Base-by-base conservation (phyloP, 371 early-diverging fungal species). In the Mortierella sp. region DNA sequence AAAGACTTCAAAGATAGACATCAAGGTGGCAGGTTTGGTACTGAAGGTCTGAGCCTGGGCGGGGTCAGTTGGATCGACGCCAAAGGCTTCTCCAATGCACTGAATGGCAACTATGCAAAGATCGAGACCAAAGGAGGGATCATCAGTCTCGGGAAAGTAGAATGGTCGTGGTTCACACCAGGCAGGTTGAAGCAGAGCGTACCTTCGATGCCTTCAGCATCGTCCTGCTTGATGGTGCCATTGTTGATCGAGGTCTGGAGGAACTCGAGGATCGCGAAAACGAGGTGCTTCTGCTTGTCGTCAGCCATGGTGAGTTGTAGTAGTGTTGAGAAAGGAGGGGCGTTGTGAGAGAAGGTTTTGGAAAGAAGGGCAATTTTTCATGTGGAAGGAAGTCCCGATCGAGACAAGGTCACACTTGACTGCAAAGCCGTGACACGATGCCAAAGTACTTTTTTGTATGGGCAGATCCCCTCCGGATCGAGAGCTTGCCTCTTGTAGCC, bases 81-180 rank as follows among this genome's bases (percentile, higher is more conserved):
- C 93, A 82, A 97, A 98, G 28, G 95, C 95, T 64, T 96, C 97
- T 59, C 92, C 89, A 54, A 98, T 94, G 84, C 96, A 96, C 72
- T 96, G 96, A 80, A 93, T 91, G 67, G 96, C 96, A 52, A 96
- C 91, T 89, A 78, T 19, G 23, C 23, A 19, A 7, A 45, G 23
- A 55, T 43, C 13, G 30, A 16, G 2, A 27, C 34, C 4, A 34
- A 34, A 34, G 10, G 34, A 34, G 10, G 10, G 34, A 34, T 34
- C 34, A 34, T 34, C 34, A 34, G 34, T 34, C 7, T 34, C 34
- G 34, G 4, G 7, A 34, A 34, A 34, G 34, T n/a, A n/a, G n/a
- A 47, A 21, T 47, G 10, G 47, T 13, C 47, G 21, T 19, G 14
- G 9, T 24, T 24, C 12, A 26, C 27, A 39, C 7, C 14, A n/a